Evolutionary conservation across 129 eudicot genomes (phyloP).

Genomic region (Saussurea involucrata): DNA sequence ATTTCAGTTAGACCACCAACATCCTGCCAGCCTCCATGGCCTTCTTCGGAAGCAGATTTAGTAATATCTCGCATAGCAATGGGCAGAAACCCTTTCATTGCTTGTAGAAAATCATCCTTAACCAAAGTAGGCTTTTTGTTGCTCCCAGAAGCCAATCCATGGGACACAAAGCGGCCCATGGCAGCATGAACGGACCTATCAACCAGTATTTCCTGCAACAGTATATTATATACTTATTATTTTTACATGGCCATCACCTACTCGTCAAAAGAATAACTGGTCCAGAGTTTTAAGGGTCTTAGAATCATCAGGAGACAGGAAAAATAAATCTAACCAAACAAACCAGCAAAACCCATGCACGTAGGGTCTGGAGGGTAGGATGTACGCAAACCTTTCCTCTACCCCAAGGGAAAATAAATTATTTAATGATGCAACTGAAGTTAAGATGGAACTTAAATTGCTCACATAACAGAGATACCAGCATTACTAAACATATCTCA

Average conservation of each 20-base stretch:
- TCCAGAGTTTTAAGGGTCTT: neutral
- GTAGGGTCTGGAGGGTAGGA: neutral
- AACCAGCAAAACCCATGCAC: neutral
- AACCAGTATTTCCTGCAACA: slow-evolving; percentile 72
- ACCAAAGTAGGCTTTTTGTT: slow-evolving; percentile 53
- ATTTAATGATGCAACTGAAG: neutral
- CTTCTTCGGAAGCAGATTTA: slow-evolving; percentile 66
- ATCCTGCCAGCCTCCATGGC: slow-evolving; percentile 91
- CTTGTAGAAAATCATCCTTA: slow-evolving; percentile 75
- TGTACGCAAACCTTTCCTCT: neutral
- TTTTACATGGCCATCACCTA: neutral
- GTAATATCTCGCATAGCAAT: slow-evolving; percentile 96
- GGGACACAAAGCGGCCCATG: slow-evolving; percentile 56
- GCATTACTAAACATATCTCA: neutral
- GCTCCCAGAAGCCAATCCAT: slow-evolving; percentile 35
- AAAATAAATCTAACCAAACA: neutral
- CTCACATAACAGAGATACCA: neutral
- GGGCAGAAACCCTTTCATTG: slow-evolving; percentile 84
- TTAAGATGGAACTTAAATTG: neutral
- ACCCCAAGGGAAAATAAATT: neutral
- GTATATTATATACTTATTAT: neutral
- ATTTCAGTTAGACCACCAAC: slow-evolving; percentile 94
- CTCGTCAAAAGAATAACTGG: neutral
- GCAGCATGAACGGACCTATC: slow-evolving; percentile 93
- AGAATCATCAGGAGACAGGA: neutral